Evolutionary conservation across 495 filamentous ascomycete genomes (phyloP).

Genomic region (Saxispiralis lemnorum): DNA sequence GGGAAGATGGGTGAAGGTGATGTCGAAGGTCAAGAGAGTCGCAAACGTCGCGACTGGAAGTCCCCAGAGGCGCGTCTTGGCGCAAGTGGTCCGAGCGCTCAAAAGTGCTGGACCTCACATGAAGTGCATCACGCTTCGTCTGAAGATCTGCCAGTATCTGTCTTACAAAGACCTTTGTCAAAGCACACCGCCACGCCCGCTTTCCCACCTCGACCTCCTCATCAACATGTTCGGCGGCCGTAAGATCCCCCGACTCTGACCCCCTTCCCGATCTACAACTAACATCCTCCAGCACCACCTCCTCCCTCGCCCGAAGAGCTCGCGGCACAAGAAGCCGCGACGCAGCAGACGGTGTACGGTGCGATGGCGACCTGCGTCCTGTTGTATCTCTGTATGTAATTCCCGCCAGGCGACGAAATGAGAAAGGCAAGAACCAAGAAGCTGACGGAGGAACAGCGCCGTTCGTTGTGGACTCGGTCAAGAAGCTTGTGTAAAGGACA

Average conservation of each 20-base stretch:
- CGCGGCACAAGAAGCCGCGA: conserved; percentile 10
- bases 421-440: not conserved
- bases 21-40: not conserved
- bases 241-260: conserved; percentile 1
- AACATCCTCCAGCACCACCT: conserved; percentile 15
- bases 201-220: not conserved
- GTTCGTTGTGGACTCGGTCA: conserved; percentile 15
- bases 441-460: conserved; percentile 12
- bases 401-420: not conserved
- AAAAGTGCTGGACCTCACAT: not conserved
- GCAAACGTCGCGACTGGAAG: not conserved
- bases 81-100: not conserved
- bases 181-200: no score
- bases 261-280: not conserved
- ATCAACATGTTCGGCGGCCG: conserved; percentile 19
- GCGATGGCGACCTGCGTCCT: conserved; percentile 10
- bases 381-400: conserved; percentile 16
- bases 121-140: no score
- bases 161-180: not conserved
- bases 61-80: not conserved
- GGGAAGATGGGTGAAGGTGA: not conserved
- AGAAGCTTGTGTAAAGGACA: conserved; percentile 13
- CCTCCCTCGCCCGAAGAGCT: conserved; percentile 12
- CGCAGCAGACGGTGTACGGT: conserved; percentile 10
- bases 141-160: not conserved